Evolutionary conservation across 108 stramenopile genomes (phyloP), one percentile per base, ranked within the genome.

Genomic region (Cyclotella baltica): DNA sequence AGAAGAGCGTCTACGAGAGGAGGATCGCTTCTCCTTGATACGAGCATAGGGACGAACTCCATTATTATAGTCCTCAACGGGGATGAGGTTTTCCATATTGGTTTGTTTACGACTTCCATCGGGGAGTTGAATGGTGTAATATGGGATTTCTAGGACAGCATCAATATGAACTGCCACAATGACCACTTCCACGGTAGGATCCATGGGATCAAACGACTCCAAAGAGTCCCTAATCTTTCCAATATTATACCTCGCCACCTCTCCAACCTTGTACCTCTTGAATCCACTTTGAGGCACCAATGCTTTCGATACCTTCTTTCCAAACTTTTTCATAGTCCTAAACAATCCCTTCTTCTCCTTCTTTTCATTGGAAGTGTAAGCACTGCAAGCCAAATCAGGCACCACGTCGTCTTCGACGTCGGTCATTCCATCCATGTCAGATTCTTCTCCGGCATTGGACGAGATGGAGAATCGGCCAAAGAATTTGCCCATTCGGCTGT

Each of bases 41-140:
- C 64, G 38, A 22, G 46, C 23, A 40, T 43, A 47, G 18, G 55
- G 69, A 25, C 51, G 34, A 56, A 31, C 46, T 13, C 50, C 48
- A 53, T 71, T 70, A 35, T 70, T 64, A 48, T 70, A 56, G 18
- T 64, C 69, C 10, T 53, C 35, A 2, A 70, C 15, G 1, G 70
- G 61, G 23, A 66, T 70, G 18, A 78, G 35, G 34, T 63, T 64
- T 31, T 72, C 70, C 78, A 67, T 68, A 50, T 72, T 70, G 0
- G 78, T 78, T 16, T 57, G 50, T 34, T 78, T 78, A 0, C 47
- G 68, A 16, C 40, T 46, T 50, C 70, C 70, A 65, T 78, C 53
- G 28, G 78, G 70, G 11, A 71, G 62, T 47, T 52, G 63, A 50
- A 78, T 78, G 64, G 78, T 78, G 70, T 78, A 78, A 30, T 72